Evolutionary conservation across 306 rosid species (phyloP).

Genomic region (Begonia loranthoides): DNA sequence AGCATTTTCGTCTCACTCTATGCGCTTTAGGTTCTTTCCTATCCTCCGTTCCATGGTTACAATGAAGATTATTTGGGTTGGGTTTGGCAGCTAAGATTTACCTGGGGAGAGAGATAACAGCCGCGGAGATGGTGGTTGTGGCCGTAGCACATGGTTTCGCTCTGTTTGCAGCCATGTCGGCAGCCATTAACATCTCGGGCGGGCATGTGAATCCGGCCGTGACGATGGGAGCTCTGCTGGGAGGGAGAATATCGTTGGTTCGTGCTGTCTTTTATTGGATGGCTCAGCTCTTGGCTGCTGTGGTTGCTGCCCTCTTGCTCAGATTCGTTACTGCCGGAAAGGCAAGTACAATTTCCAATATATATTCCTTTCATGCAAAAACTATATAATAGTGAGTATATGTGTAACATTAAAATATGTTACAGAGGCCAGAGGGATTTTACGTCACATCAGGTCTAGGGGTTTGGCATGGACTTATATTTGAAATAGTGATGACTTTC

Average conservation of each 20-base stretch:
- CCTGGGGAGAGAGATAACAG: constrained; percentile 34
- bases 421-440: constrained; percentile 65
- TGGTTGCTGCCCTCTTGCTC: constrained; percentile 65
- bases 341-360: constrained; percentile 23
- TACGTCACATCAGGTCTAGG: constrained; percentile 38
- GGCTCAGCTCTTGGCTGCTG: constrained; percentile 75
- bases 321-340: constrained; percentile 71
- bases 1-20: neutral
- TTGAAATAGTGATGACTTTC: constrained; percentile 72
- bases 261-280: constrained; percentile 72
- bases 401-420: neutral
- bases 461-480: constrained; percentile 36
- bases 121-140: constrained; percentile 40
- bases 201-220: constrained; percentile 93
- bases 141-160: constrained; percentile 71
- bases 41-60: neutral
- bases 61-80: neutral
- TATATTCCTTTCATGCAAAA: neutral
- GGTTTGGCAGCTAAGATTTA: constrained; percentile 55
- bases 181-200: constrained; percentile 71
- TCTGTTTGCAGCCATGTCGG: constrained; percentile 55
- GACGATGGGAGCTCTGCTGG: constrained; percentile 74
- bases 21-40: neutral
- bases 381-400: neutral
- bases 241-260: constrained; percentile 74